Base-by-base conservation (phyloP, 2,329 filamentous ascomycete genomes). In the Ceratocystis cubensis region DNA sequence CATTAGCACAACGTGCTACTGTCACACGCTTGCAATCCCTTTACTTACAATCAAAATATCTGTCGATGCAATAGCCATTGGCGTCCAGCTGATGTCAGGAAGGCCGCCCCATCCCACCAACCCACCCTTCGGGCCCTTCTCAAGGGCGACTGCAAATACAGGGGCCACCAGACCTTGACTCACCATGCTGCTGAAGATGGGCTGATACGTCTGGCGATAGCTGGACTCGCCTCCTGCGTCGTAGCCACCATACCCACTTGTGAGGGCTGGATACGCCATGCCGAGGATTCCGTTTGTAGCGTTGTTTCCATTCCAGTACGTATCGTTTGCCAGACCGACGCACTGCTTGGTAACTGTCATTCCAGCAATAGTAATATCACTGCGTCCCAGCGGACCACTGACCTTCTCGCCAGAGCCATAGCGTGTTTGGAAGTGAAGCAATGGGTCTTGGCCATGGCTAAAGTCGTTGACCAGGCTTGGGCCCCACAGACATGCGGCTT, bases 261-360 rank as follows among this genome's bases (percentile, higher is more conserved):
- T 81, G 37, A 83, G 72, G 50, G 78, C 75, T 1, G 79, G 78
- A 65, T 81, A 82, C 0, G 79, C 80, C 67, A 83, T 75, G 0
- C 80, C 81, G 22, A 82, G 72, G 57, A 82, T 73, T 5, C 80
- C 81, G 65, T 78, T 79, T 28, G 80, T 82, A 56, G 77, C 70
- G 71, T 82, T 82, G 72, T 82, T 78, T 59, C 80, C 81, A 66
- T 74, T 75, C 80, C 81, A 82, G 71, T 76, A 77, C 1, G 80
- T 81, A 66, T 73, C 74, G 70, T 78, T 81, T 57, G 78, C 80
- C 22, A 83, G 74, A 13, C 76, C 79, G 57, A 81, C 75, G 70
- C 80, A 76, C 71, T 82, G 80, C 41, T 74, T 73, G 20, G 72
- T 70, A 45, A 81, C 79, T 0, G 72, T 73, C 37, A 82, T 70